A percentile compares a stretch with the other conserved stretches of the same genome.
Evolutionary conservation across 73 alveolate species (phyloP).

Genomic region (Durusdinium trenchii): DNA sequence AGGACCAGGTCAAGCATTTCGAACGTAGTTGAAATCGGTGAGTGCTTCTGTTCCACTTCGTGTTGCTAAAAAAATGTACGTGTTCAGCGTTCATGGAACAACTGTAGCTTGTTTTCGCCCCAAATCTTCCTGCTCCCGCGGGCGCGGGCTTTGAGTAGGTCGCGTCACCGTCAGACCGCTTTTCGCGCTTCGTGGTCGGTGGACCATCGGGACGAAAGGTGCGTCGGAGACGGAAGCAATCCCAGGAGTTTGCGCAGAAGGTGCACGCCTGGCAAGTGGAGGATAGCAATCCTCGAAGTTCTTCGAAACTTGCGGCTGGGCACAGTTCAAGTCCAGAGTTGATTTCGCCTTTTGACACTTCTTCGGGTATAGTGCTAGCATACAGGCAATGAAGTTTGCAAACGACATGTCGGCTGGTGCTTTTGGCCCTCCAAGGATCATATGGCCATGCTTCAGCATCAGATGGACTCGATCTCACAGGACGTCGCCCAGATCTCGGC

Average conservation of each 20-base stretch:
- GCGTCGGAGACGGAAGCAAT: too few species aligned
- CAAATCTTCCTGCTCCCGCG: too few species aligned
- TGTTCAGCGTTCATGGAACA: too few species aligned
- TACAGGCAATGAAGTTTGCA: neutral
- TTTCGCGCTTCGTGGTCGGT: too few species aligned
- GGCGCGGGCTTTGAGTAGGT: too few species aligned
- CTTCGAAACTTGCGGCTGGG: neutral
- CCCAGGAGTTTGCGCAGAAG: constrained; percentile 37
- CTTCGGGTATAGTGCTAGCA: neutral
- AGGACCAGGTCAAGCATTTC: too few species aligned
- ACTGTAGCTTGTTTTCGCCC: too few species aligned
- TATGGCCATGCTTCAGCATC: constrained; percentile 56
- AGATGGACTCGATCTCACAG: constrained; percentile 34
- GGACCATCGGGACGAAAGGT: too few species aligned
- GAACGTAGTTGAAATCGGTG: too few species aligned
- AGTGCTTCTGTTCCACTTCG: too few species aligned
- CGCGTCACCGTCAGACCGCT: too few species aligned
- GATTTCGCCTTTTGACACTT: neutral
- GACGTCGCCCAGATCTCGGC: constrained; percentile 46
- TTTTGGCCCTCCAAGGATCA: constrained; percentile 27
- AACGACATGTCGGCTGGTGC: neutral
- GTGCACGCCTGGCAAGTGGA: constrained; percentile 49
- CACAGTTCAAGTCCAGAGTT: neutral
- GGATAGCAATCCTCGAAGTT: constrained; percentile 22
- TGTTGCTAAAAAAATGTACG: too few species aligned